These are phyloP conservation scores for Neurospora sp. DNA, from an alignment of 495 filamentous ascomycete species.

Conservation along the genomic window DNA sequence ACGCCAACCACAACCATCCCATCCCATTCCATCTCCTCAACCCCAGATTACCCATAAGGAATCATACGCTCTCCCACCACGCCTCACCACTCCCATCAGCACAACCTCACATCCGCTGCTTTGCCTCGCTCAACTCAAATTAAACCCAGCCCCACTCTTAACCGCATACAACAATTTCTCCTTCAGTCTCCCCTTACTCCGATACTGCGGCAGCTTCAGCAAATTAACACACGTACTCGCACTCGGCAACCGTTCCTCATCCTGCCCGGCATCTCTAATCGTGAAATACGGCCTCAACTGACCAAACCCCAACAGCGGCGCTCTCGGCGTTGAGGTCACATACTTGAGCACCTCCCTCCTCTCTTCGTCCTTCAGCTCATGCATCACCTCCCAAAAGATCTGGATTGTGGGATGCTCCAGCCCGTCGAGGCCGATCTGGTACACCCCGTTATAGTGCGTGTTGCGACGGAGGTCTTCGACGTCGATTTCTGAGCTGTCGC, in stretches of 20 bases:
- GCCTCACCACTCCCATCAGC: too few species aligned
- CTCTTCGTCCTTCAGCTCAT: constrained; percentile 58
- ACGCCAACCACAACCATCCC: background rate
- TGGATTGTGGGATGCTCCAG: constrained; percentile 73
- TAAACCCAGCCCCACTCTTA: constrained; percentile 86
- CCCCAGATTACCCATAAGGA: background rate
- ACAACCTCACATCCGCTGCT: too few species aligned
- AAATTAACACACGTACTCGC: constrained; percentile 97
- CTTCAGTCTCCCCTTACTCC: constrained; percentile 47
- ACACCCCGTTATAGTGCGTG: constrained; percentile 80
- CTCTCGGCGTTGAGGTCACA: constrained; percentile 85
- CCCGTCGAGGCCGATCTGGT: constrained; percentile 76
- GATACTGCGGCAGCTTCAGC: constrained; percentile 84
- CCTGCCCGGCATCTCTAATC: constrained; percentile 76
- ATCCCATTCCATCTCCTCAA: background rate
- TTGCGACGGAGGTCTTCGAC: constrained; percentile 79
- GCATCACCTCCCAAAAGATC: constrained; percentile 90
- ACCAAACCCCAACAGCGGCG: constrained; percentile 84
- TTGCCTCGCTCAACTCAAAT: constrained; percentile 53
- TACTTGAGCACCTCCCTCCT: constrained; percentile 85
- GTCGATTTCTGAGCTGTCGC: constrained; percentile 73
- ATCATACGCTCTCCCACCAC: too few species aligned
- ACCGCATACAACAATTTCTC: constrained; percentile 85
- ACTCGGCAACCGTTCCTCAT: constrained; percentile 74
- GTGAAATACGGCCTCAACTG: constrained; percentile 79